Percentiles rank a stretch among this genome's conserved stretches.
phyloP scores from a whole-genome alignment of 202 grass and related monocot species.

The Cymbopogon flexuosus region DNA sequence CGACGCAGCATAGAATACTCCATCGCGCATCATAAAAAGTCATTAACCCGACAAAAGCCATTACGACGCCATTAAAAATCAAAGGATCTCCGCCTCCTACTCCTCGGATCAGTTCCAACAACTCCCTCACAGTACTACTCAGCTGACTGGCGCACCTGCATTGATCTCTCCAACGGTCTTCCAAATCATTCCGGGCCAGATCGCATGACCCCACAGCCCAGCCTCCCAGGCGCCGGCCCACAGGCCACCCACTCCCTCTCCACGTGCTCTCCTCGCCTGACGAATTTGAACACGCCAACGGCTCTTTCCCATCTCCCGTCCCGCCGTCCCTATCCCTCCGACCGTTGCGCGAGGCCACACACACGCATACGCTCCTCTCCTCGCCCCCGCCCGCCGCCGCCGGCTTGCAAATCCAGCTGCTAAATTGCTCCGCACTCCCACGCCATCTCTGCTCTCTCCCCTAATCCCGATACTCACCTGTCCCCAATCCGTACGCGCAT shows the following conservation, averaged over 20 bases:
- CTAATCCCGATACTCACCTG: slow-evolving; percentile 9
- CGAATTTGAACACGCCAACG: slow-evolving; percentile 55
- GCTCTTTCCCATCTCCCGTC: slow-evolving; percentile 16
- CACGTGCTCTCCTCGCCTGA: slow-evolving; percentile 7
- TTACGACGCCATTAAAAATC: not conserved
- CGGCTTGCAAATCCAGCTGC: not conserved
- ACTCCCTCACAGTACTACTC: not conserved
- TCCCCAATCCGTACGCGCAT: not conserved
- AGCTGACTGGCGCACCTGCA: not conserved
- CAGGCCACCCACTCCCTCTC: not conserved
- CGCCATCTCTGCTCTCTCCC: not conserved
- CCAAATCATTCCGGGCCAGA: not conserved
- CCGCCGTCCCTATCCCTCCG: not conserved
- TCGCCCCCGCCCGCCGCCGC: not conserved
- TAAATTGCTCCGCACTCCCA: not conserved
- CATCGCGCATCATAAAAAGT: not conserved
- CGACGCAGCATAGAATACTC: too few species aligned
- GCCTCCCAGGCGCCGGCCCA: not conserved
- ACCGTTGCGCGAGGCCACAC: slow-evolving; percentile 42
- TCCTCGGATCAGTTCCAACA: not conserved
- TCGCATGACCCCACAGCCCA: not conserved
- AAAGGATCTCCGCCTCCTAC: not conserved
- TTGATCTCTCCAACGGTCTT: not conserved
- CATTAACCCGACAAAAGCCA: not conserved
- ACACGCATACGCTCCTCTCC: slow-evolving; percentile 26